phyloP scores from a whole-genome alignment of 2,329 filamentous ascomycete species.

The Chrysoporthe austroafricana region DNA sequence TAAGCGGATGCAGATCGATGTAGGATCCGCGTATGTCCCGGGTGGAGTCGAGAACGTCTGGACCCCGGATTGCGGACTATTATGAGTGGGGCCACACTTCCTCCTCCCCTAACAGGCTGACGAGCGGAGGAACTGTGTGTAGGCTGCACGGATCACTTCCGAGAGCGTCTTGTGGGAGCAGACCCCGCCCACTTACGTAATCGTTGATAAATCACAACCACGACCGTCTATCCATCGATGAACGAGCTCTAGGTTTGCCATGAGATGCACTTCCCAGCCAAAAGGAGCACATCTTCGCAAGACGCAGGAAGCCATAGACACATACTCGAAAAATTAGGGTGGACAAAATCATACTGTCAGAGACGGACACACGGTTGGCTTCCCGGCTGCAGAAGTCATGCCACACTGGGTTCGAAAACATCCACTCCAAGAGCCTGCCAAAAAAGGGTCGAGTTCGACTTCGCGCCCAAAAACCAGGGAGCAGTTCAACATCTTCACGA shows the following conservation, averaged over 20 bases:
- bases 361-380: background rate
- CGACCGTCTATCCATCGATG: background rate
- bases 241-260: background rate
- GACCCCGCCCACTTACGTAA: constrained; percentile 1
- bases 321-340: background rate
- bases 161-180: background rate
- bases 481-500: background rate
- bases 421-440: background rate
- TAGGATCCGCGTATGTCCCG: constrained; percentile 4
- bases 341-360: background rate
- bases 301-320: background rate
- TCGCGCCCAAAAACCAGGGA: background rate
- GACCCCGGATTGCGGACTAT: background rate
- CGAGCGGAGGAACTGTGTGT: background rate
- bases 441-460: background rate
- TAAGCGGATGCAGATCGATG: constrained; percentile 9
- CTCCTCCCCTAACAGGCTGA: background rate
- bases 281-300: background rate
- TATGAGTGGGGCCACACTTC: background rate
- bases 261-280: background rate
- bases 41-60: constrained; percentile 4
- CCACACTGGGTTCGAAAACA: background rate
- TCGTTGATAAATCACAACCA: background rate
- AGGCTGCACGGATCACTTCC: background rate
- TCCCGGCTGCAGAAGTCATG: background rate